phyloP scores from a whole-genome alignment of 768 basidiomycete species.

The Hebeloma cylindrosporum region DNA sequence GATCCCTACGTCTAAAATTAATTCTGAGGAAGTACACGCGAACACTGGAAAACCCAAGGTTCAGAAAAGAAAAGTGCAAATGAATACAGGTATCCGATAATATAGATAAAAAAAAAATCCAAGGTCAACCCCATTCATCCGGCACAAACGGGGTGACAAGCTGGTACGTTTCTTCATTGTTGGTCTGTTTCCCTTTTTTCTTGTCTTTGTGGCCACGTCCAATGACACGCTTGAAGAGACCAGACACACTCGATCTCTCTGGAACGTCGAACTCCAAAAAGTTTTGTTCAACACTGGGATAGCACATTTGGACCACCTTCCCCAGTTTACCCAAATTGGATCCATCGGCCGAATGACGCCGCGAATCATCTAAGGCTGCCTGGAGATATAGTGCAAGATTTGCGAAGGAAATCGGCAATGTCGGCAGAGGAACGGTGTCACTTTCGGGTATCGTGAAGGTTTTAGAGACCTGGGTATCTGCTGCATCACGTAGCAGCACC shows the following conservation, averaged over 20 bases:
- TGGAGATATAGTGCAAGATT: slow-evolving; percentile 76
- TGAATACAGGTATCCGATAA: slow-evolving; percentile 4
- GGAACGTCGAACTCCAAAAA: slow-evolving; percentile 28
- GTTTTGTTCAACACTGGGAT: slow-evolving; percentile 45
- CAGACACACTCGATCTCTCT: slow-evolving; percentile 46
- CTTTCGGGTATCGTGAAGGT: slow-evolving; percentile 71
- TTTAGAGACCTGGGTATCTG: slow-evolving; percentile 64
- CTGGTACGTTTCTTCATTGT: slow-evolving; percentile 82
- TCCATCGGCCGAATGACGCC: slow-evolving; percentile 55
- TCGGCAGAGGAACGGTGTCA: slow-evolving; percentile 58
- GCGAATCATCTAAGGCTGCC: slow-evolving; percentile 66
- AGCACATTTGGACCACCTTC: slow-evolving; percentile 66
- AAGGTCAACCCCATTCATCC: slow-evolving; percentile 64
- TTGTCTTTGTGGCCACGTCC: slow-evolving; percentile 44
- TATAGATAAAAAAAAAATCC: not conserved
- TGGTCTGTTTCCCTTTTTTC: slow-evolving; percentile 49
- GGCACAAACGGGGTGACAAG: slow-evolving; percentile 81
- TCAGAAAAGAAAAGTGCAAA: slow-evolving; percentile 2
- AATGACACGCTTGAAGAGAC: slow-evolving; percentile 63
- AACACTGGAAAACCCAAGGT: not conserved
- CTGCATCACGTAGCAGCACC: slow-evolving; percentile 58
- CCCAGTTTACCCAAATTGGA: slow-evolving; percentile 66
- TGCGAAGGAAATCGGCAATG: slow-evolving; percentile 73
- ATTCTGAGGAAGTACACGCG: too few relatives aligned
- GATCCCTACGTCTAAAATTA: too few relatives aligned